Conservation (phyloP, 2,329 filamentous ascomycete genomes). For the Pseudogymnoascus sp. region DNA sequence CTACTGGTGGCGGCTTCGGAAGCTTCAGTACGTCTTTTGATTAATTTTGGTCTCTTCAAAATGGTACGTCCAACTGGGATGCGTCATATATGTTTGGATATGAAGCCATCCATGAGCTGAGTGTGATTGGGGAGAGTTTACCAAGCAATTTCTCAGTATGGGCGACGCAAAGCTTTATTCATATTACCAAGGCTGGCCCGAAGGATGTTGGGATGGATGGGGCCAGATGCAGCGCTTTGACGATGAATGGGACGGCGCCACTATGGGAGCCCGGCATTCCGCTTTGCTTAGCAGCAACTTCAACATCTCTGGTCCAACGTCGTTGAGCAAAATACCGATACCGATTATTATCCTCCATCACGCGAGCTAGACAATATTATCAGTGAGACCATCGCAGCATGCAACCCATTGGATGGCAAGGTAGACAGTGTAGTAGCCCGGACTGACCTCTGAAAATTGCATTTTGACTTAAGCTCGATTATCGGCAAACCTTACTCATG, state of each 20-base stretch:
- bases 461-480: slow-evolving; percentile 37
- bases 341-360: slow-evolving; percentile 35
- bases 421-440: slow-evolving; percentile 45
- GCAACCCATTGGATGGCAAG: slow-evolving; percentile 46
- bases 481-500: slow-evolving; percentile 41
- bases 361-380: slow-evolving; percentile 42
- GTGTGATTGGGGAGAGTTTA: slow-evolving; percentile 36
- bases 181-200: slow-evolving; percentile 44
- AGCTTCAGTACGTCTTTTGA: slow-evolving; percentile 35
- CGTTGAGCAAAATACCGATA: slow-evolving; percentile 33
- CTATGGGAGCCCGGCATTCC: slow-evolving; percentile 39
- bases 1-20: slow-evolving; percentile 44
- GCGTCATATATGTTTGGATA: slow-evolving; percentile 33
- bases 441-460: slow-evolving; percentile 38
- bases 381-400: slow-evolving; percentile 45
- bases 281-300: slow-evolving; percentile 37
- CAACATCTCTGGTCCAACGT: slow-evolving; percentile 32
- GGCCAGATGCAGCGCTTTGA: slow-evolving; percentile 34
- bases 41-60: slow-evolving; percentile 29
- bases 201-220: slow-evolving; percentile 43
- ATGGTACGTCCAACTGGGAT: slow-evolving; percentile 33
- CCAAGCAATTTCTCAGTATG: slow-evolving; percentile 34
- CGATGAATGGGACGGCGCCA: slow-evolving; percentile 36
- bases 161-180: slow-evolving; percentile 30
- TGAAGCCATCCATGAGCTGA: slow-evolving; percentile 30